phyloP scores from a whole-genome alignment of 2,329 filamentous ascomycete species.

The Bretziella fagacearum region DNA sequence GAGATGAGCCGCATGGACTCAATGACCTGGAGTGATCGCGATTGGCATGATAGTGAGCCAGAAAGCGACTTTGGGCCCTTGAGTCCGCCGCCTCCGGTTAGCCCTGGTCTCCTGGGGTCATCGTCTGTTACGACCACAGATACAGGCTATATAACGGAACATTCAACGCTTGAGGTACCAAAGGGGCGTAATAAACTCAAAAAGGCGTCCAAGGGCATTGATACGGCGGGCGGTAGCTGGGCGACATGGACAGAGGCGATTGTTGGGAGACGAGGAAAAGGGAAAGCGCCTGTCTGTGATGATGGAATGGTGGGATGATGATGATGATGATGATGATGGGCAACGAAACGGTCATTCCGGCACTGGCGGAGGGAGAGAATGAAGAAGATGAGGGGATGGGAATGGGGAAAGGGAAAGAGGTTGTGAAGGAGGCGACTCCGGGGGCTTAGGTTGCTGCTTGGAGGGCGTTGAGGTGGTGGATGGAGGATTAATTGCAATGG shows the following conservation, averaged over 20 bases:
- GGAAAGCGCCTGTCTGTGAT: not conserved
- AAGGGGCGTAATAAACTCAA: not conserved
- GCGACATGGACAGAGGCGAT: conserved; percentile 38
- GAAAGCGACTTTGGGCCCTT: conserved; percentile 25
- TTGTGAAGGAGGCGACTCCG: too few relatives aligned
- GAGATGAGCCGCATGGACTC: conserved; percentile 31
- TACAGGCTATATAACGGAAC: too few relatives aligned
- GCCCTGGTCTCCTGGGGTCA: not conserved
- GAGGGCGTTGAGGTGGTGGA: too few relatives aligned
- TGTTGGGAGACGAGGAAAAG: conserved; percentile 25
- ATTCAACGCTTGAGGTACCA: conserved; percentile 4
- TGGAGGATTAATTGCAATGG: too few relatives aligned
- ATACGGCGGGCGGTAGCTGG: conserved; percentile 21
- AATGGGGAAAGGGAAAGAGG: too few relatives aligned
- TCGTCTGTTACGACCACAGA: not conserved
- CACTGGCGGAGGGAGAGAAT: too few relatives aligned
- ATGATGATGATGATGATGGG: not conserved
- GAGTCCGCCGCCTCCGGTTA: conserved; percentile 10
- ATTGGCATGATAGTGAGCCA: conserved; percentile 39
- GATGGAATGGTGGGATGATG: not conserved
- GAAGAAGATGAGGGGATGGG: too few relatives aligned
- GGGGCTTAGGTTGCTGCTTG: too few relatives aligned
- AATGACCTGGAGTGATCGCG: conserved; percentile 47
- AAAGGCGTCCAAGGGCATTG: not conserved
- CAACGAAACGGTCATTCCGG: too few relatives aligned